phyloP scores from a whole-genome alignment of 2,329 filamentous ascomycete genomes.

The Fusarium staphyleae region DNA sequence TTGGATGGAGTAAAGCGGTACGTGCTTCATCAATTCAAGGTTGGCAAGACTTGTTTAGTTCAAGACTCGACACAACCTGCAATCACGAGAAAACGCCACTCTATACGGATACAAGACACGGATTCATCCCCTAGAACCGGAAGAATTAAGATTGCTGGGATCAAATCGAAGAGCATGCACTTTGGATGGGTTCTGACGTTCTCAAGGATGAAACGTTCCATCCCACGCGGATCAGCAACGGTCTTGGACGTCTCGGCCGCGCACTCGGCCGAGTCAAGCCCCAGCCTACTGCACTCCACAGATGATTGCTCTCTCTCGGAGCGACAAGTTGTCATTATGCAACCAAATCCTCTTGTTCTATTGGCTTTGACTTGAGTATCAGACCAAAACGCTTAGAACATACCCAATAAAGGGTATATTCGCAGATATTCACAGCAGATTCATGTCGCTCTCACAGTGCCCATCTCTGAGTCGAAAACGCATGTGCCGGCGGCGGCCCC shows the following conservation, averaged over 20 bases:
- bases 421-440: no score
- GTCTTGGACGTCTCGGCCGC: background rate
- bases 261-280: background rate
- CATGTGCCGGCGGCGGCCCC: constrained; percentile 15
- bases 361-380: no score
- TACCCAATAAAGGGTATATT: background rate
- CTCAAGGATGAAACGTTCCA: no score
- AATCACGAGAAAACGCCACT: background rate
- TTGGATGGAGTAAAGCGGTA: no score
- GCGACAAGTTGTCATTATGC: background rate
- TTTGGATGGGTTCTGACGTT: no score
- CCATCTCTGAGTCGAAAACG: constrained; percentile 1
- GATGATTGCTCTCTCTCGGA: background rate
- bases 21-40: no score
- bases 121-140: no score
- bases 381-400: background rate
- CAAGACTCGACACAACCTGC: constrained; percentile 1
- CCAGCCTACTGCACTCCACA: background rate
- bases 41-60: background rate
- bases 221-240: no score
- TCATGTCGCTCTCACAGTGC: background rate
- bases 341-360: background rate
- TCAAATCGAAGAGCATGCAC: no score
- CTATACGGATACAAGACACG: no score
- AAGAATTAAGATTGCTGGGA: no score